A percentile compares a stretch with the other conserved stretches of the same genome.
phyloP scores from a whole-genome alignment of 805 yeast species.

The Candida sphagnicola region DNA sequence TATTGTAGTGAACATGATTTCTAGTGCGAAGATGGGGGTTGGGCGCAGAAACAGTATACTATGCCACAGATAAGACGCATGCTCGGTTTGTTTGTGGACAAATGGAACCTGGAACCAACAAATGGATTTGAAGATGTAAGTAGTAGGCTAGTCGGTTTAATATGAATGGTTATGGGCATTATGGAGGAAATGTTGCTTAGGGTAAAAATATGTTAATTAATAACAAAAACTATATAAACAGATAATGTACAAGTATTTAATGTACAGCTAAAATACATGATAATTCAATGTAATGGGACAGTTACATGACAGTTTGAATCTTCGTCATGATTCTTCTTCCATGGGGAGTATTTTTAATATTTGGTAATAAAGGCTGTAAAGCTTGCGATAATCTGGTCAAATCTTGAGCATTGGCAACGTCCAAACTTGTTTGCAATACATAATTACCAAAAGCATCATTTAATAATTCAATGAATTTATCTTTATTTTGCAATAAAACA shows the following conservation, averaged over 20 bases:
- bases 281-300: not conserved
- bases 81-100: no score
- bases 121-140: no score
- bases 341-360: slow-evolving; percentile 86
- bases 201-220: no score
- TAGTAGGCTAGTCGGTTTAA: no score
- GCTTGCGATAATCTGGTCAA: slow-evolving; percentile 52
- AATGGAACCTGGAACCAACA: no score
- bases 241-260: not conserved
- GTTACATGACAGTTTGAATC: slow-evolving; percentile 20
- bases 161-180: no score
- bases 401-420: slow-evolving; percentile 48
- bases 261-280: not conserved
- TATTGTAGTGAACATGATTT: no score
- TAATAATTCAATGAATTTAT: slow-evolving; percentile 38
- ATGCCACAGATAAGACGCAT: no score
- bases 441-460: slow-evolving; percentile 60
- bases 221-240: no score
- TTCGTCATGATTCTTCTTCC: slow-evolving; percentile 90
- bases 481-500: slow-evolving; percentile 35
- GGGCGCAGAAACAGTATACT: no score
- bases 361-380: slow-evolving; percentile 71
- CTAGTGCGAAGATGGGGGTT: no score
- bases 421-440: slow-evolving; percentile 56
- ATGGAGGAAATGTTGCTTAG: no score